phyloP scores from a whole-genome alignment of 441 rosid species.

The Theobroma grandiflorum region DNA sequence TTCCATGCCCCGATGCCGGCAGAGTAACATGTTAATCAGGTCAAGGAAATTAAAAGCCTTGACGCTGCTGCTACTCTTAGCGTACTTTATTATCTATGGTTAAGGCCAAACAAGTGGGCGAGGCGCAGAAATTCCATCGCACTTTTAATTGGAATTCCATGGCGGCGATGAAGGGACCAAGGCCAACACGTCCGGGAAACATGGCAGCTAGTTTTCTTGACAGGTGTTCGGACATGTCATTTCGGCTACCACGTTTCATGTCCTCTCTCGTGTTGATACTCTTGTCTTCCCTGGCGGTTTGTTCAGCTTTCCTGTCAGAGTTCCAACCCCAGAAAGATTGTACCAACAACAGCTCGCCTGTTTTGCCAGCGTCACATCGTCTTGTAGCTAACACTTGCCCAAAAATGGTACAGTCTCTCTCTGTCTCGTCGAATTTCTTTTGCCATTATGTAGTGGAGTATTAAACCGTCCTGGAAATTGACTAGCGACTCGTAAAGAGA shows the following conservation, averaged over 20 bases:
- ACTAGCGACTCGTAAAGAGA: background rate
- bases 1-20: background rate
- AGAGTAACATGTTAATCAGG: background rate
- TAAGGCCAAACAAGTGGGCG: background rate
- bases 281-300: constrained; percentile 16
- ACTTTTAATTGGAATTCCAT: background rate
- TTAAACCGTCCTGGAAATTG: background rate
- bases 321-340: background rate
- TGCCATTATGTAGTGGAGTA: background rate
- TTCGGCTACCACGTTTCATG: constrained; percentile 29
- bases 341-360: background rate
- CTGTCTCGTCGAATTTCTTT: constrained; percentile 3
- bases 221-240: constrained; percentile 12
- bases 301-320: background rate
- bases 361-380: constrained; percentile 13
- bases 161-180: constrained; percentile 11
- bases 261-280: constrained; percentile 18
- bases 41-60: background rate
- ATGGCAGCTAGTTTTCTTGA: constrained; percentile 32
- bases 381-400: constrained; percentile 18
- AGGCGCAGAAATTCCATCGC: background rate
- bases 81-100: background rate
- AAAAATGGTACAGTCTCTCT: constrained; percentile 31
- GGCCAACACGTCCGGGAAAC: constrained; percentile 1
- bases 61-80: background rate